Percentiles rank a stretch among this genome's conserved stretches.
phyloP scores from a whole-genome alignment of 208 protist species.

The Crithidia bombi region DNA sequence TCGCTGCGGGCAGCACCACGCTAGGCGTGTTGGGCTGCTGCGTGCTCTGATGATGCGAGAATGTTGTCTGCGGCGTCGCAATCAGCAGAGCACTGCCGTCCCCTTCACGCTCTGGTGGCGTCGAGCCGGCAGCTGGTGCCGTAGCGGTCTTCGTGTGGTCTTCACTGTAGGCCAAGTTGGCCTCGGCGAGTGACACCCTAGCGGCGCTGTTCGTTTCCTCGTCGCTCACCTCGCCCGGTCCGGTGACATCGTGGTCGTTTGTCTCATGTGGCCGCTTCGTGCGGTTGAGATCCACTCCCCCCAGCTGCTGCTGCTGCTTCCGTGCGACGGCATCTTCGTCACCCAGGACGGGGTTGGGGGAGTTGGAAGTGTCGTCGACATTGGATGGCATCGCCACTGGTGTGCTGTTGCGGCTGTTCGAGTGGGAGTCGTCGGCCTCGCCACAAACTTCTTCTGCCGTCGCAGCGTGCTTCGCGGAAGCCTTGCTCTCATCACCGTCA shows the following conservation, averaged over 20 bases:
- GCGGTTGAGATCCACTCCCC: constrained; percentile 13
- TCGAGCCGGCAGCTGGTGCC: neutral
- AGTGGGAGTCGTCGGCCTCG: neutral
- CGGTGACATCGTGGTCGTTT: neutral
- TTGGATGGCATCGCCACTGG: constrained; percentile 1
- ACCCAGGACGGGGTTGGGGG: neutral
- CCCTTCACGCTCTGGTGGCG: neutral
- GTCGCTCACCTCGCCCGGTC: neutral
- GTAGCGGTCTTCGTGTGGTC: neutral
- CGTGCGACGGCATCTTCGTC: neutral
- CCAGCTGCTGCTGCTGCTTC: neutral
- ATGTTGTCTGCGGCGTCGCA: neutral
- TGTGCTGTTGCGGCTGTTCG: constrained; percentile 15
- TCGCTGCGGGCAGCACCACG: neutral
- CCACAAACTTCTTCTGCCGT: neutral
- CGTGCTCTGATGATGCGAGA: neutral
- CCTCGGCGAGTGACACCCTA: constrained; percentile 1
- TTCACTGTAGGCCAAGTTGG: constrained; percentile 3
- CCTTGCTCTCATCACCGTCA: neutral
- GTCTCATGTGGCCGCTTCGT: constrained; percentile 16
- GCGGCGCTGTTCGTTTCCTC: constrained; percentile 1
- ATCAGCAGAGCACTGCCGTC: neutral
- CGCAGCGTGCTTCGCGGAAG: neutral
- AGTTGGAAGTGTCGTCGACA: neutral
- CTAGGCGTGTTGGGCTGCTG: constrained; percentile 1